Conservation (phyloP, 805 yeast species). For the Barnettozyma sp. region DNA sequence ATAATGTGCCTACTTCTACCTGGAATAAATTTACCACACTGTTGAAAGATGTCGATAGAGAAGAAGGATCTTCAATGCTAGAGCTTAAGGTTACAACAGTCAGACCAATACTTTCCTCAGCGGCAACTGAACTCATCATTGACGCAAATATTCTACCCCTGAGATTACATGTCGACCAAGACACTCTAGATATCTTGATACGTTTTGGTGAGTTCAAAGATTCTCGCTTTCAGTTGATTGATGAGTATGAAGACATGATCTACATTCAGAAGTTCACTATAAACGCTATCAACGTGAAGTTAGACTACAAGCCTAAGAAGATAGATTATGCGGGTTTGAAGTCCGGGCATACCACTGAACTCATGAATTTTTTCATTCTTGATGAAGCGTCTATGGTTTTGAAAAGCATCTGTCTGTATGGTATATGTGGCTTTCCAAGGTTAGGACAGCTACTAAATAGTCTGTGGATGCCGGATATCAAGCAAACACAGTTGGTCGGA, state of each 20-base stretch:
- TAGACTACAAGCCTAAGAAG: slow-evolving; percentile 90
- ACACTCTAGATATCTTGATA: slow-evolving; percentile 75
- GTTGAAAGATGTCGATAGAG: slow-evolving; percentile 62
- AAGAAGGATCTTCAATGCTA: slow-evolving; percentile 59
- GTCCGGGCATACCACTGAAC: slow-evolving; percentile 81
- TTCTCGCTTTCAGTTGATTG: slow-evolving; percentile 52
- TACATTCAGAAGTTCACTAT: slow-evolving; percentile 66
- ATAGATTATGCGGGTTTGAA: slow-evolving; percentile 78
- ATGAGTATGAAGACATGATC: slow-evolving; percentile 51
- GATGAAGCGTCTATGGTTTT: slow-evolving; percentile 77
- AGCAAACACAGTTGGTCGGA: slow-evolving; percentile 71
- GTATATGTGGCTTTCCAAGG: slow-evolving; percentile 66
- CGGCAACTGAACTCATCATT: slow-evolving; percentile 62
- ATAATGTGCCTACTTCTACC: slow-evolving; percentile 78
- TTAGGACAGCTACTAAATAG: slow-evolving; percentile 50
- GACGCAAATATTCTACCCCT: slow-evolving; percentile 59
- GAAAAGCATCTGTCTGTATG: slow-evolving; percentile 58
- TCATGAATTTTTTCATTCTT: slow-evolving; percentile 80
- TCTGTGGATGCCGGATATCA: slow-evolving; percentile 87
- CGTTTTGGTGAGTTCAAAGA: slow-evolving; percentile 81
- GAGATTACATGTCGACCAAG: slow-evolving; percentile 85
- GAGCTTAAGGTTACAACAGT: slow-evolving; percentile 46
- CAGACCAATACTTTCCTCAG: slow-evolving; percentile 54
- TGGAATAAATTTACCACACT: slow-evolving; percentile 82
- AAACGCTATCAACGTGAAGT: slow-evolving; percentile 49